Percentiles rank a stretch among this genome's conserved stretches.
Conservation (phyloP, 2,329 filamentous ascomycete species). For the Blastomyces emzantsi region DNA sequence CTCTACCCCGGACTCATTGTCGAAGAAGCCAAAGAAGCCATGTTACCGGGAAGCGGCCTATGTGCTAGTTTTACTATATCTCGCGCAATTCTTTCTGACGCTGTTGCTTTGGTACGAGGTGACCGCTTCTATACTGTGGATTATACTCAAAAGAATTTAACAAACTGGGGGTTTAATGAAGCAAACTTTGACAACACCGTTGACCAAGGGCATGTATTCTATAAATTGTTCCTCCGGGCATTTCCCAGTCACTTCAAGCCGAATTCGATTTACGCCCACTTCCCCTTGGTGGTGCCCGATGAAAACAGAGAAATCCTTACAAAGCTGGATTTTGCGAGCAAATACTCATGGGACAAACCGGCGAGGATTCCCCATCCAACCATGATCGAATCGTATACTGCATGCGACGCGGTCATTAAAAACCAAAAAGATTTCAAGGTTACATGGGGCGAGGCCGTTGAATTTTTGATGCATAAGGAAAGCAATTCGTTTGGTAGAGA, state of each 20-base stretch:
- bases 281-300: conserved; percentile 22
- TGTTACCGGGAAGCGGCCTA: conserved; percentile 30
- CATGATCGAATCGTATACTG: conserved; percentile 15
- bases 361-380: conserved; percentile 12
- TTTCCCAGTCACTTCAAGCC: conserved; percentile 22
- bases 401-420: conserved; percentile 17
- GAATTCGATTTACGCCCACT: conserved; percentile 22
- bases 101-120: conserved; percentile 35
- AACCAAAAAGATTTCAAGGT: conserved; percentile 21
- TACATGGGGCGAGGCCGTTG: conserved; percentile 19
- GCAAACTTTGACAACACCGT: conserved; percentile 25
- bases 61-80: conserved; percentile 33
- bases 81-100: conserved; percentile 36
- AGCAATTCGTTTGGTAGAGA: conserved; percentile 17
- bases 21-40: conserved; percentile 30
- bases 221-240: conserved; percentile 23
- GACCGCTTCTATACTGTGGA: conserved; percentile 35
- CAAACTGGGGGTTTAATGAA: conserved; percentile 34
- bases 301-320: conserved; percentile 22
- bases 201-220: conserved; percentile 23
- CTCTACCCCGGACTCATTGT: conserved; percentile 58
- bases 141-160: conserved; percentile 25
- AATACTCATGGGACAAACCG: conserved; percentile 20
- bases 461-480: conserved; percentile 16
- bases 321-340: conserved; percentile 15